Evolutionary conservation across 2,329 filamentous ascomycete genomes (phyloP).

Genomic region (Penicillium sp.): DNA sequence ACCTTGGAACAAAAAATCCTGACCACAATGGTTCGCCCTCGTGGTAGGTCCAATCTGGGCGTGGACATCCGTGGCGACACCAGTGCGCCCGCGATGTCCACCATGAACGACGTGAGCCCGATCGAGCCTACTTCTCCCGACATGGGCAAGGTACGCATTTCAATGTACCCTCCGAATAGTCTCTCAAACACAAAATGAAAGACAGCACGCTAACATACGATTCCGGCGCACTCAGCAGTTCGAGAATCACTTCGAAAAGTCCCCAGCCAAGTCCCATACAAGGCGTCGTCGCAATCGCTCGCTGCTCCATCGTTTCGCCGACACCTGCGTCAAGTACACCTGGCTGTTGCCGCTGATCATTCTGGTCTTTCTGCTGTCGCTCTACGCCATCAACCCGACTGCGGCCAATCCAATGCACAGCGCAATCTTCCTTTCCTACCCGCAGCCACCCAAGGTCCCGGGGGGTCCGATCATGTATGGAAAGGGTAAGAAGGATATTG

Average conservation of each 20-base stretch:
- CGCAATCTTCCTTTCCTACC: constrained; percentile 90
- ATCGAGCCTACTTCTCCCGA: constrained; percentile 31
- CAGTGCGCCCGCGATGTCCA: constrained; percentile 48
- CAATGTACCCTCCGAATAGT: background rate
- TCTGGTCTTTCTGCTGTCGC: constrained; percentile 61
- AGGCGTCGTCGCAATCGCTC: constrained; percentile 49
- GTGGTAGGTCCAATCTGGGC: constrained; percentile 47
- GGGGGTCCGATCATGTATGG: constrained; percentile 69
- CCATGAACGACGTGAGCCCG: constrained; percentile 41
- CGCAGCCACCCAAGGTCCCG: constrained; percentile 58
- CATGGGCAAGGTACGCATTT: constrained; percentile 30
- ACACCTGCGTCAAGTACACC: constrained; percentile 52
- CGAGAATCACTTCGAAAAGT: constrained; percentile 29
- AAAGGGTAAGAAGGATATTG: constrained; percentile 83
- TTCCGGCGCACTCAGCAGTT: constrained; percentile 15
- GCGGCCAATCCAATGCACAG: constrained; percentile 75
- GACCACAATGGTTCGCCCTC: constrained; percentile 39
- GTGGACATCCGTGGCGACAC: constrained; percentile 51
- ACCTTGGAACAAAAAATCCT: background rate
- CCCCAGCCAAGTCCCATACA: constrained; percentile 34
- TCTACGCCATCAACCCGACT: constrained; percentile 75
- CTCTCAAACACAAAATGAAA: background rate
- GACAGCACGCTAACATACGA: background rate
- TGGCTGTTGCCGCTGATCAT: constrained; percentile 71
- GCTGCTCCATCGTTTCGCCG: constrained; percentile 45